Evolutionary conservation across 257 asterid genomes (phyloP).

Genomic region (Solanum chaucha): DNA sequence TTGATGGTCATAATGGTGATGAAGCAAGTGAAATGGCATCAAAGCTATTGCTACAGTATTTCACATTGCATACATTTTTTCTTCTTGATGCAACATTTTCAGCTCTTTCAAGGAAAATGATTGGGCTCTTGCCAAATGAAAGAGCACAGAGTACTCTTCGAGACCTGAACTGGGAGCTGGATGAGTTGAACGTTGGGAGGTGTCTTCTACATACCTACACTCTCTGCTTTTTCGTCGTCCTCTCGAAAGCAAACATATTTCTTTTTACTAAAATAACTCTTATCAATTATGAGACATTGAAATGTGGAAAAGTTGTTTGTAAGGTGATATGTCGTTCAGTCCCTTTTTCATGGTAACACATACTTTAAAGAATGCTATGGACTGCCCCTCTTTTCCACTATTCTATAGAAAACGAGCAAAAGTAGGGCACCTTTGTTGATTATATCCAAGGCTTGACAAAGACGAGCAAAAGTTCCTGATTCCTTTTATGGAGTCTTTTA

Average conservation of each 20-base stretch:
- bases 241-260: not conserved
- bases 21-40: constrained; percentile 98
- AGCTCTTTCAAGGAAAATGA: constrained; percentile 38
- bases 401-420: not conserved
- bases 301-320: not conserved
- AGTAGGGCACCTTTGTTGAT: not conserved
- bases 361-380: not conserved
- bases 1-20: constrained; percentile 95
- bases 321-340: not conserved
- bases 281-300: not conserved
- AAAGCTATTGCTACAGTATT: constrained; percentile 61
- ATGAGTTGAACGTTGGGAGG: constrained; percentile 61
- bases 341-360: not conserved
- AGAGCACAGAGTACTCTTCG: constrained; percentile 28
- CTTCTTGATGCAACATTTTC: constrained; percentile 78
- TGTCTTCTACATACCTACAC: constrained; percentile 3
- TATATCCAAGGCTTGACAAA: not conserved
- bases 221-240: not conserved
- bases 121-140: constrained; percentile 42
- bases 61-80: constrained; percentile 78
- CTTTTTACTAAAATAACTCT: not conserved
- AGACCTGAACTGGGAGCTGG: constrained; percentile 35
- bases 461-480: not conserved
- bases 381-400: not conserved
- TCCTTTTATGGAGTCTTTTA: not conserved